phyloP scores from a whole-genome alignment of 2,329 filamentous ascomycete species.

The Ceratocystis eucalypticola region DNA sequence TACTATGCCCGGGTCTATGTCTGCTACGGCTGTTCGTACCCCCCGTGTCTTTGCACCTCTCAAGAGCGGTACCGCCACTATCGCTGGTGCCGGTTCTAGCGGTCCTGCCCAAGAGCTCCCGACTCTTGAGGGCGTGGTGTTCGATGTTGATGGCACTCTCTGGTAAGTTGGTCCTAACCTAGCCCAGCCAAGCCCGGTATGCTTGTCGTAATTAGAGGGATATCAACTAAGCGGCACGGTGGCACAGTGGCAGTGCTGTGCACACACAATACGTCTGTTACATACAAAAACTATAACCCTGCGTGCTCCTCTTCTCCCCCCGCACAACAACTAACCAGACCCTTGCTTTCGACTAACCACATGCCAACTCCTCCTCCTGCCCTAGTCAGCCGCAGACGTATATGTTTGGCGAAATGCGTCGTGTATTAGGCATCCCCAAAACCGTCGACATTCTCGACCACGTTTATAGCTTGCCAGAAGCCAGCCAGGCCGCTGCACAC shows the following conservation, averaged over 20 bases:
- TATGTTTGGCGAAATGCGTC: conserved; percentile 86
- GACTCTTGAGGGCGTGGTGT: conserved; percentile 51
- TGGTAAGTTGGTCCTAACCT: conserved; percentile 48
- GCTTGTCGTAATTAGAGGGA: neutral
- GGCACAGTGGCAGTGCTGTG: neutral
- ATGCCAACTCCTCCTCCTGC: neutral
- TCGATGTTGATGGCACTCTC: conserved; percentile 90
- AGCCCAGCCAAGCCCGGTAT: neutral
- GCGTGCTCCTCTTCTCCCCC: neutral
- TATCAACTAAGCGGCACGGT: neutral
- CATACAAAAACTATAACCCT: neutral
- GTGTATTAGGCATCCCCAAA: conserved; percentile 58
- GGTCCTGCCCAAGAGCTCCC: conserved; percentile 25
- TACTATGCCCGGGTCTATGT: neutral
- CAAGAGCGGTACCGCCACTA: conserved; percentile 26
- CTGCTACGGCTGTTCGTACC: neutral
- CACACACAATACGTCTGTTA: no score
- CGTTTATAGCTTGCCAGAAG: conserved; percentile 56
- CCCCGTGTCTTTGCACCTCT: conserved; percentile 40
- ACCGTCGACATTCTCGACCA: conserved; percentile 76
- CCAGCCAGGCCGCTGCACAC: conserved; percentile 49
- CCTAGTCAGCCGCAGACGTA: conserved; percentile 75
- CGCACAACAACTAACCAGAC: neutral
- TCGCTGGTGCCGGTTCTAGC: conserved; percentile 18
- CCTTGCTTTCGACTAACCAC: conserved; percentile 5